Evolutionary conservation across 1,284 basidiomycete genomes (phyloP), one percentile per base, ranked within the genome.

Genomic region (Ustilago xerochloae): DNA sequence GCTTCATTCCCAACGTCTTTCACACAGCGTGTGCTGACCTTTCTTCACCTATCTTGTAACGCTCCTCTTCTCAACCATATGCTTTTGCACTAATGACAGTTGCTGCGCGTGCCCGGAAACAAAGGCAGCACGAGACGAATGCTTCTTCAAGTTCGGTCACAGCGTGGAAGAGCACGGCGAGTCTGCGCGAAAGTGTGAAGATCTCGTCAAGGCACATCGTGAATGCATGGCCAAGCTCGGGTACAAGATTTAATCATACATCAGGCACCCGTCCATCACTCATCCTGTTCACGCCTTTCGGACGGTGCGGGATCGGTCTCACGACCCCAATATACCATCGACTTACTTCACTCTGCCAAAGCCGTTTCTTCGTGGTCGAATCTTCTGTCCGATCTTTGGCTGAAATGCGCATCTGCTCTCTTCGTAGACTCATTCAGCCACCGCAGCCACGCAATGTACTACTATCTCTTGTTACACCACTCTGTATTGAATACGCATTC

Each of bases 21-120:
- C n/a, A 18, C 48, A 15, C 35, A 32, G 13, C 13, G 18, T 16
- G 10, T 35, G 45, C 50, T 50, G 36, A 47, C 35, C 10, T 26
- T 28, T 18, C 20, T 18, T 6, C 35, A 9, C 8, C 12, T 20
- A 9, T 18, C 12, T 20, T 10, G 35, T 13, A 6, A 24, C 41
- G 22, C 5, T 28, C 22, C 10, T 4, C 22, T 45, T n/a, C 54
- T 12, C 18, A 3, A n/a, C n/a, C n/a, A 15, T 18, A n/a, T 48
- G 29, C 30, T 49, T 6, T 55, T 35, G 13, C 46, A 15, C 9
- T 9, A 18, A 39, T 22, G 43, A 8, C 71, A 85, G 87, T 54
- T 98, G 95, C 83, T 98, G 95, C 81, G 95, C 95, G 46, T 99
- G 95, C 85, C 94, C 94, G 13, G 89, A 94, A 78, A 97, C 94